phyloP scores from a whole-genome alignment of 257 asterid genomes.

The Solanum corneliomulleri region DNA sequence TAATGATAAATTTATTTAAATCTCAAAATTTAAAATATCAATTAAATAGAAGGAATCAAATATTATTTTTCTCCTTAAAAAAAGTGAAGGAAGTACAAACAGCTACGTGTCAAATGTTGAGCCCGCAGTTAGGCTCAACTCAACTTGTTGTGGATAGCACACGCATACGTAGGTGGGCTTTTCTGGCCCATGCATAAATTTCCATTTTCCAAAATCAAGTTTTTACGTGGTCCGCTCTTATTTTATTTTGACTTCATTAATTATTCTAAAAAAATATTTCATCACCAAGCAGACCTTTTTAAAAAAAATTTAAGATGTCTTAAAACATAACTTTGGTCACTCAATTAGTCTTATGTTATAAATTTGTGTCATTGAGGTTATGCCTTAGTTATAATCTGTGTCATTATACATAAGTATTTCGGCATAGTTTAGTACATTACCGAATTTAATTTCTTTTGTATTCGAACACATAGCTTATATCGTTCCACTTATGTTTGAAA shows the following conservation, averaged over 20 bases:
- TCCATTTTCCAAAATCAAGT: too few relatives aligned
- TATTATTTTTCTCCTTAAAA: background rate
- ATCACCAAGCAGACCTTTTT: background rate
- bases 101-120: constrained; percentile 2
- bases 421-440: too few relatives aligned
- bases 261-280: too few relatives aligned
- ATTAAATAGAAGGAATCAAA: too few relatives aligned
- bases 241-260: background rate
- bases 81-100: background rate
- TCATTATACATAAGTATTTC: too few relatives aligned
- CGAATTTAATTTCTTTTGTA: too few relatives aligned
- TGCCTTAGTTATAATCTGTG: background rate
- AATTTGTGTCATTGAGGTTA: background rate
- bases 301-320: too few relatives aligned
- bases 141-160: background rate
- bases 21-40: too few relatives aligned
- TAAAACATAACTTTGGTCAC: background rate
- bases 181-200: background rate
- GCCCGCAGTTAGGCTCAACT: background rate
- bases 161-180: background rate
- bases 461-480: too few relatives aligned
- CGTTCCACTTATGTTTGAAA: too few relatives aligned
- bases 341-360: background rate
- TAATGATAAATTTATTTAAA: too few relatives aligned
- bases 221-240: too few relatives aligned